A percentile compares a stretch with the other conserved stretches of the same genome.
These are phyloP conservation scores for Cystobasidium pallidum DNA, from an alignment of 1,284 basidiomycete species.

Conservation along the genomic window DNA sequence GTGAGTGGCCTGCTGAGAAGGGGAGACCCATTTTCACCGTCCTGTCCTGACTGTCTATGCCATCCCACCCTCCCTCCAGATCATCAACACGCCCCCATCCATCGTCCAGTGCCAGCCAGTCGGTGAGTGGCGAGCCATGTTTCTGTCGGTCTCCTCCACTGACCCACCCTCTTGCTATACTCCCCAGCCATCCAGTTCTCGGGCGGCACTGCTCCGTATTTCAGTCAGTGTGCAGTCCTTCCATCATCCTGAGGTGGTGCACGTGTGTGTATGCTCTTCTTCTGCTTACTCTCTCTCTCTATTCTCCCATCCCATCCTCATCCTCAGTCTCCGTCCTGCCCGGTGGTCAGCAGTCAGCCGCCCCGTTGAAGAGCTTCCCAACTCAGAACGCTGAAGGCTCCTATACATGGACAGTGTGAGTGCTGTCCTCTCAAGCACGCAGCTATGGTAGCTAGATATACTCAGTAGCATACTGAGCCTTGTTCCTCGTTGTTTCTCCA, in stretches of 20 bases:
- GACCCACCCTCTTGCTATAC: neutral
- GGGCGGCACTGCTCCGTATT: slow-evolving; percentile 36
- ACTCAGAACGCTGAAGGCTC: slow-evolving; percentile 35
- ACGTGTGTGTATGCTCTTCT: too few species aligned
- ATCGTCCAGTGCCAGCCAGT: slow-evolving; percentile 43
- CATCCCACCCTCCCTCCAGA: slow-evolving; percentile 1
- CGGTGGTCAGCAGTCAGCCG: slow-evolving; percentile 31
- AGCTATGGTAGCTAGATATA: too few species aligned
- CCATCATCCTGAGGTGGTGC: too few species aligned
- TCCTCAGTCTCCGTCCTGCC: slow-evolving; percentile 30
- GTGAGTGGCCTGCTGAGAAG: neutral
- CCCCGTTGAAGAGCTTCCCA: slow-evolving; percentile 32
- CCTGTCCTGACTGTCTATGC: neutral
- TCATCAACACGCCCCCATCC: slow-evolving; percentile 35
- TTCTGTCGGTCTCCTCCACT: neutral
- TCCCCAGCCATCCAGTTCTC: slow-evolving; percentile 31
- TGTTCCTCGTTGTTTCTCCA: neutral
- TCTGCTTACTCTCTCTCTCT: neutral
- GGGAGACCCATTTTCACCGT: too few species aligned
- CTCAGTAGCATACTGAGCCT: too few species aligned
- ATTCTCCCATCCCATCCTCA: neutral
- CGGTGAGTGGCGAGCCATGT: slow-evolving; percentile 4
- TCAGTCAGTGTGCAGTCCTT: slow-evolving; percentile 26
- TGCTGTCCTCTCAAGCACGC: neutral
- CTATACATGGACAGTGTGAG: slow-evolving; percentile 41